These are phyloP conservation scores for Mycena vitilis DNA, from an alignment of 768 basidiomycete species.

Conservation along the genomic window DNA sequence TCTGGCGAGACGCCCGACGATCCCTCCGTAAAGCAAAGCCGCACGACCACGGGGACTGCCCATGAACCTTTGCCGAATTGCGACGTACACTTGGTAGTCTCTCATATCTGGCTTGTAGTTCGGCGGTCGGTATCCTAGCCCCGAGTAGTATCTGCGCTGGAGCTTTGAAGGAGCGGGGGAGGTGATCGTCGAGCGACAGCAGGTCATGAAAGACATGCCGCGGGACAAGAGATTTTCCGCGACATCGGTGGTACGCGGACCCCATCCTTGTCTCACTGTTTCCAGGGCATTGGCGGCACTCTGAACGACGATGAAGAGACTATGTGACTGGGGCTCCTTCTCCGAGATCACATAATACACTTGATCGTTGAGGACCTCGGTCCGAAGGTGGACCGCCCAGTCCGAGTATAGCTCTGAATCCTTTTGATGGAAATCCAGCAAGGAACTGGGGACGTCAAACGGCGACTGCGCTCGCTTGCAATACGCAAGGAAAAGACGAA, in stretches of 20 bases:
- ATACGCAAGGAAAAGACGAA: neutral
- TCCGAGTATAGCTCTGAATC: neutral
- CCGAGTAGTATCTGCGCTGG: neutral
- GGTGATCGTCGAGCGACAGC: neutral
- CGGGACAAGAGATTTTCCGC: neutral
- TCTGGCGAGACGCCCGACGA: slow-evolving; percentile 40
- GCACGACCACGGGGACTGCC: slow-evolving; percentile 38
- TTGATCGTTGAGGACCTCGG: neutral
- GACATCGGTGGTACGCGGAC: neutral
- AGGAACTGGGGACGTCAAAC: neutral
- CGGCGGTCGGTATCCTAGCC: slow-evolving; percentile 13
- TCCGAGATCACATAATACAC: neutral
- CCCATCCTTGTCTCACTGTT: neutral
- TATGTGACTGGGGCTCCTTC: neutral
- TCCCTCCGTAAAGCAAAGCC: slow-evolving; percentile 41
- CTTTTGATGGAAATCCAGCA: neutral
- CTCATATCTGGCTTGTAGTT: slow-evolving; percentile 13
- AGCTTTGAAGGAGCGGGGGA: neutral
- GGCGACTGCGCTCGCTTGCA: neutral
- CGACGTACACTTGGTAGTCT: slow-evolving; percentile 29
- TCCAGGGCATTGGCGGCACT: neutral
- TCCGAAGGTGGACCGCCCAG: neutral
- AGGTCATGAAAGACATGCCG: neutral
- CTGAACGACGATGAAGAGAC: neutral
- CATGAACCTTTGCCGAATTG: slow-evolving; percentile 13